A percentile compares a stretch with the other conserved stretches of the same genome.
These are phyloP conservation scores for Auricularia heimuer DNA, from an alignment of 768 basidiomycete genomes.

Conservation along the genomic window DNA sequence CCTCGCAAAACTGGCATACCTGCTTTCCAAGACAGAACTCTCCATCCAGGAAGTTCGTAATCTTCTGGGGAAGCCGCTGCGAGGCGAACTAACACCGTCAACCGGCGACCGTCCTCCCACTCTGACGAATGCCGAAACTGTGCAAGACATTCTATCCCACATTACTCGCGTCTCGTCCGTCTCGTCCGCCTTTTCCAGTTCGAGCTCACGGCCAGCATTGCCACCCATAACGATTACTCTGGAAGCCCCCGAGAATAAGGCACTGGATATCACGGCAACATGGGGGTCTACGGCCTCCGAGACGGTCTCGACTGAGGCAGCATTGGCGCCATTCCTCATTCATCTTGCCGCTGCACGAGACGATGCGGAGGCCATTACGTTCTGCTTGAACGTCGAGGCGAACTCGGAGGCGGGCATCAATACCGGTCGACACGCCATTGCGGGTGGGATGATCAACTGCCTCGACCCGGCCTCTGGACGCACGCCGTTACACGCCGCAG, in stretches of 20 bases:
- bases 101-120: constrained; percentile 7
- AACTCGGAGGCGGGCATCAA: constrained; percentile 15
- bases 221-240: constrained; percentile 1
- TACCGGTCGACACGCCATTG: constrained; percentile 27
- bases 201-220: constrained; percentile 3
- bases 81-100: constrained; percentile 74
- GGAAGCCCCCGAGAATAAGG: constrained; percentile 11
- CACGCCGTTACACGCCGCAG: constrained; percentile 71
- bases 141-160: constrained; percentile 57
- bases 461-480: constrained; percentile 60
- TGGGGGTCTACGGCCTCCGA: constrained; percentile 78
- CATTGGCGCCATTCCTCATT: constrained; percentile 65
- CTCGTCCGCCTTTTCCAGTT: constrained; percentile 22
- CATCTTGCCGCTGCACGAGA: constrained; percentile 69
- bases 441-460: constrained; percentile 65
- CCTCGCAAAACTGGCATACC: constrained; percentile 79
- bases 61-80: constrained; percentile 67
- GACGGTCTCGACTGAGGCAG: constrained; percentile 55
- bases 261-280: constrained; percentile 38
- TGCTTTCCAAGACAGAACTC: constrained; percentile 79
- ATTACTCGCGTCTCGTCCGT: constrained; percentile 52
- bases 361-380: constrained; percentile 51
- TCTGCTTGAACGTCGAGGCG: constrained; percentile 37
- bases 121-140: constrained; percentile 33
- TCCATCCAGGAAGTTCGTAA: constrained; percentile 56